Base-by-base conservation (phyloP, 2,329 filamentous ascomycete species). In the Aspergillus felis region DNA sequence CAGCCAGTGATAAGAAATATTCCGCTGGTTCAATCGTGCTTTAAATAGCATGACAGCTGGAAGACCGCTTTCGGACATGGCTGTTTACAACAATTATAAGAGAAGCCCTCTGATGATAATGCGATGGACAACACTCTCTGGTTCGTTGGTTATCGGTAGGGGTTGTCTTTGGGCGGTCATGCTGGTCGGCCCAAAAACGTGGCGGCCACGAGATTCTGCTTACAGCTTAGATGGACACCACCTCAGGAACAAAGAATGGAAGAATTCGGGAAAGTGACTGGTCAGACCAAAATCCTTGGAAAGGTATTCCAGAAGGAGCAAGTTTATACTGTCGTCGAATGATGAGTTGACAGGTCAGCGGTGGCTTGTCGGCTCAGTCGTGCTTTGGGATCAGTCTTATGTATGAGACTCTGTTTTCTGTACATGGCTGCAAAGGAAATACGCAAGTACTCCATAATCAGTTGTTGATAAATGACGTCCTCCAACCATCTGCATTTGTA, bases 151-250 rank as follows among this genome's bases (percentile, higher is more conserved):
- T 17, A 35, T 35, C 3, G 10, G n/a, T 22, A 44, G 41, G 41
- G 7, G n/a, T 44, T 44, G 8, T n/a, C 41, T 22, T 44, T 44
- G 41, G 41, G 41, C 3, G 41, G 41, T 5, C 41, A 44, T 44
- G 20, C 41, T 44, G 20, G 22, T 22, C 22, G 22, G 44, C 44
- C 20, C 55, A 64, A 63, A 61, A 71, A 70, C 69, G 69, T 71
- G 69, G 69, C 68, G 60, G 64, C 68, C 68, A 71, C 68, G 68
- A 71, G 68, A 67, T 54, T 25, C 14, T 38, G 32, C 32, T 38
- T 14, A 17, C 32, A 3, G 32, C 32, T 38, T 38, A 17, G 5
- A 17, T 38, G 32, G 14, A 38, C 44, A 22, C 22, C 12, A 47
- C 22, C 10, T 7, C 44, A 53, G 50, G 57, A 54, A 53, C 51